phyloP scores from a whole-genome alignment of 2,329 filamentous ascomycete genomes.

The Colletotrichum tanaceti region DNA sequence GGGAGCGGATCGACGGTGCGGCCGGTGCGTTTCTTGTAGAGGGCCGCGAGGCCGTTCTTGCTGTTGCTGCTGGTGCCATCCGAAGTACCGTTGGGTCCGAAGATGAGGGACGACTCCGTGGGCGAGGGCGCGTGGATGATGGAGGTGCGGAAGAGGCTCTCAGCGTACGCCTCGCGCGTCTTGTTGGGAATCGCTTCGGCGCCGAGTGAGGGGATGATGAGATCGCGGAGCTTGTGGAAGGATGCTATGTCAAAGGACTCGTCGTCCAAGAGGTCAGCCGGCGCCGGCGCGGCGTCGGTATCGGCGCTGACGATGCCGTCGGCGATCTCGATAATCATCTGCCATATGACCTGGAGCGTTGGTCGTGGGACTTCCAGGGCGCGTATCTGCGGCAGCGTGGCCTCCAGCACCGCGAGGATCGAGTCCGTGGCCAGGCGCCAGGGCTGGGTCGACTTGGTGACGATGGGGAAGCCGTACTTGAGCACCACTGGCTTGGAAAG shows the following conservation, averaged over 20 bases:
- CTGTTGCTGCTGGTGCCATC: constrained; percentile 46
- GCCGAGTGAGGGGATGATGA: constrained; percentile 82
- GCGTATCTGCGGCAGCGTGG: constrained; percentile 71
- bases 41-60: constrained; percentile 64
- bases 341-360: constrained; percentile 74
- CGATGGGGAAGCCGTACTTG: constrained; percentile 82
- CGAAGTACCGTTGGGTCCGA: constrained; percentile 55
- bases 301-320: constrained; percentile 78
- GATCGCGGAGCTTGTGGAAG: constrained; percentile 74
- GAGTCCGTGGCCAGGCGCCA: constrained; percentile 86
- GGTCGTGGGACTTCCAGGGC: constrained; percentile 58
- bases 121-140: constrained; percentile 76
- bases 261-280: constrained; percentile 70
- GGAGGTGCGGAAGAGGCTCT: constrained; percentile 83
- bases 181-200: constrained; percentile 72
- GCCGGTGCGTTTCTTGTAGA: constrained; percentile 76
- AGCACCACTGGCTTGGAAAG: constrained; percentile 77
- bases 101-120: constrained; percentile 66
- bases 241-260: constrained; percentile 84
- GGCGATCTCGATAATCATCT: constrained; percentile 71
- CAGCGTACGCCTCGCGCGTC: constrained; percentile 76
- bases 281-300: constrained; percentile 59
- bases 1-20: constrained; percentile 76
- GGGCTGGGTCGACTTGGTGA: constrained; percentile 76
- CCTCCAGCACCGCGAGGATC: constrained; percentile 74